Base-by-base conservation (phyloP, 805 yeast genomes). In the Ogataea sp. region DNA sequence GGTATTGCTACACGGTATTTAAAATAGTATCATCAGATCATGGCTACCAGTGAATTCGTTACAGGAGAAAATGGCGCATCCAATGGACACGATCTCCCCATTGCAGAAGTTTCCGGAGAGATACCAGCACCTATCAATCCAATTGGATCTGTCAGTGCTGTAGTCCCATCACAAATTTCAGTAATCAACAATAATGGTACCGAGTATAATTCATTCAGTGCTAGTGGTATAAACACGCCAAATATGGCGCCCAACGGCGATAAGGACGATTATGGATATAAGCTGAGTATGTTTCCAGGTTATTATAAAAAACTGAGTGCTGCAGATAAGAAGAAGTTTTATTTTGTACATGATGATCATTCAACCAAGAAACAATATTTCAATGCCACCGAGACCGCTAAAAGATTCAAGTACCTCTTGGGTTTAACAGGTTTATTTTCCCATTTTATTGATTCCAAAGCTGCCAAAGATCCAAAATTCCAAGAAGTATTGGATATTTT, bases 371-470 rank as follows among this genome's bases (percentile, higher is more conserved):
- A 30, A 18, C 45, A 46, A 28, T 41, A 42, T 20, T 73, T 79
- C 52, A 71, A 78, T 51, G 67, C 73, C 2, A 71, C 71, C 37
- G 78, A 72, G 31, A 80, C 87, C 0, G 75, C 80, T 8, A 73
- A 77, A 50, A 64, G 89, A 48, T 83, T 81, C 62, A 73, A 73
- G 47, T 79, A 83, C 56, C 61, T 83, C 28, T 55, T 83, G 32
- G 80, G 84, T 0, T 59, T 83, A 40, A 80, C 88, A 4, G 73
- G 72, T 15, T 61, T 83, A 37, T 83, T 83, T 59, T 69, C 73
- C 43, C 86, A 81, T 55, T 83, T 83, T 52, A 75, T 83, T 46
- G 73, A 75, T 39, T 67, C 73, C 32, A 79, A 78, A 49, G 84
- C 87, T 5, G 66, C 65, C 33, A 76, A 70, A 45, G 87, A 82